Evolutionary conservation across 2,329 filamentous ascomycete species (phyloP).

Genomic region (Colletotrichum truncatum): DNA sequence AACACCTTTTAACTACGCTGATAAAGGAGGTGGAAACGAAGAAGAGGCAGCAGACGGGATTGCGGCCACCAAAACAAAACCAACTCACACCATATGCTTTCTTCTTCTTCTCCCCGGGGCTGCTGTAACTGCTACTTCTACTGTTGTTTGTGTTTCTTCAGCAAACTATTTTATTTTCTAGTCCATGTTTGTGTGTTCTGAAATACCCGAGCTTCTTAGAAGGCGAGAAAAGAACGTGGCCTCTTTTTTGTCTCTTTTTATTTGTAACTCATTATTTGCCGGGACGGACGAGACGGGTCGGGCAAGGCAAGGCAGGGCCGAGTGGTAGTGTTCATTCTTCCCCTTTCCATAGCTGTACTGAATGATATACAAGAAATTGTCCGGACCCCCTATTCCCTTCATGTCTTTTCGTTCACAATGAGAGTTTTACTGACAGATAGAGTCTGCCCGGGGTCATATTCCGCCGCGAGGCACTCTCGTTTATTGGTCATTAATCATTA

Average conservation of each 20-base stretch:
- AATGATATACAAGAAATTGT: slow-evolving; percentile 28
- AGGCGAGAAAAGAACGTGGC: slow-evolving; percentile 27
- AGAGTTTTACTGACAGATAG: too few species aligned
- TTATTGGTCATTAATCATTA: not conserved
- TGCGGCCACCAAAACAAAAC: not conserved
- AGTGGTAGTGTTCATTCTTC: slow-evolving; percentile 25
- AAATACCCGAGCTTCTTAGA: slow-evolving; percentile 32
- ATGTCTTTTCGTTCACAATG: not conserved
- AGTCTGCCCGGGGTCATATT: not conserved
- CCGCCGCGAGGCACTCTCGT: not conserved
- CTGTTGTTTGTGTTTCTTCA: not conserved
- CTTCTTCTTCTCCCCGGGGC: not conserved
- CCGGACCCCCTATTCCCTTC: not conserved
- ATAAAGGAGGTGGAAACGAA: not conserved
- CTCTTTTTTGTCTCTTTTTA: slow-evolving; percentile 9
- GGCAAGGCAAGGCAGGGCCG: not conserved
- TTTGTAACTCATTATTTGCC: not conserved
- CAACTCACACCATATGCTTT: slow-evolving; percentile 1
- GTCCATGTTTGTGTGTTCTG: slow-evolving; percentile 27
- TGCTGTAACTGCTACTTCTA: not conserved
- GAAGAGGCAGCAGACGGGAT: not conserved
- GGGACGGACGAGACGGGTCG: not conserved
- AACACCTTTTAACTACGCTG: slow-evolving; percentile 21
- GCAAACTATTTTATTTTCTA: slow-evolving; percentile 6
- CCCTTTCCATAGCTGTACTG: slow-evolving; percentile 27